phyloP scores from a whole-genome alignment of 2,329 filamentous ascomycete species.

The Paecilomyces sp. region DNA sequence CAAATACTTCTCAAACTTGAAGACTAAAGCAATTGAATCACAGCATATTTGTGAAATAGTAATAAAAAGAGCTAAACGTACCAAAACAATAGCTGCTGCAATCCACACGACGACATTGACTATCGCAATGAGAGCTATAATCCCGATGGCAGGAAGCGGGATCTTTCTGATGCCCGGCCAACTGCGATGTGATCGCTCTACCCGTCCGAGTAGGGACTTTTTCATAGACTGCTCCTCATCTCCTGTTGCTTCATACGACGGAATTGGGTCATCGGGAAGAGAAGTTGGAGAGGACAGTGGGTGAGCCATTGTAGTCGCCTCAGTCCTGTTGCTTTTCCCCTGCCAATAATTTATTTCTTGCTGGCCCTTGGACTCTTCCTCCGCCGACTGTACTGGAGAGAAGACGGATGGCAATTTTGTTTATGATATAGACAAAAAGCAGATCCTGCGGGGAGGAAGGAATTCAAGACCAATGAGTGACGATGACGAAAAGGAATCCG shows the following conservation, averaged over 20 bases:
- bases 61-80: slow-evolving; percentile 21
- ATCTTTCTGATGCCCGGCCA: slow-evolving; percentile 51
- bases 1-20: no score
- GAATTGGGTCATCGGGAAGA: not conserved
- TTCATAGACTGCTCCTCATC: slow-evolving; percentile 4
- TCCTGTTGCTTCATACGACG: not conserved
- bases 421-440: not conserved
- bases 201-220: slow-evolving; percentile 26
- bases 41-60: not conserved
- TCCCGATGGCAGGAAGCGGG: slow-evolving; percentile 50
- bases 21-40: not conserved
- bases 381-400: not conserved
- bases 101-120: slow-evolving; percentile 54
- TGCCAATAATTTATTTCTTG: not conserved
- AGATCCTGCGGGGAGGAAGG: not conserved
- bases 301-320: not conserved
- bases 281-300: not conserved
- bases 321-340: no score
- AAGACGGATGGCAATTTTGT: not conserved
- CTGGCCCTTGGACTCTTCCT: not conserved
- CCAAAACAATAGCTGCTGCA: slow-evolving; percentile 50
- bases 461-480: not conserved
- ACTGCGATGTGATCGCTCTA: slow-evolving; percentile 42
- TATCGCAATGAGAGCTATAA: slow-evolving; percentile 47
- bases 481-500: not conserved